Evolutionary conservation across 768 basidiomycete species (phyloP).

Genomic region (Coprinopsis sp.): DNA sequence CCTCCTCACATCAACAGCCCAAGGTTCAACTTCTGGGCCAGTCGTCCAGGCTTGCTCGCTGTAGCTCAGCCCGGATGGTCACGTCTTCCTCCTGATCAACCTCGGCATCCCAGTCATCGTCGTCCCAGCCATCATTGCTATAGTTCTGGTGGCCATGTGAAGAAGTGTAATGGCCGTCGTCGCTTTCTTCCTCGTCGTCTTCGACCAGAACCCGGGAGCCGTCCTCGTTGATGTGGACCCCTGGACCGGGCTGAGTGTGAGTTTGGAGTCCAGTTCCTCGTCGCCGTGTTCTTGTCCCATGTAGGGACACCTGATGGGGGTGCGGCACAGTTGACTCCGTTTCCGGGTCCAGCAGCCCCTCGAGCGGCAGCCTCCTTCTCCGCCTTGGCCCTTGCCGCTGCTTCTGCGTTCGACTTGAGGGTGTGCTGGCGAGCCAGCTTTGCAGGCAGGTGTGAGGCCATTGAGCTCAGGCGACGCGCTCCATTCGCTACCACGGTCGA

Average conservation of each 20-base stretch:
- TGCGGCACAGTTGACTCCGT: constrained; percentile 14
- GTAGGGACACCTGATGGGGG: constrained; percentile 44
- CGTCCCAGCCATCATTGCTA: constrained; percentile 67
- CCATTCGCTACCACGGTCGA: constrained; percentile 68
- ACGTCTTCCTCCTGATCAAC: constrained; percentile 58
- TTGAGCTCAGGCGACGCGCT: constrained; percentile 51
- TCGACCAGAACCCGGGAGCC: constrained; percentile 63
- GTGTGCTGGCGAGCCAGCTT: constrained; percentile 89
- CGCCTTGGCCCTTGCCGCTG: constrained; percentile 60
- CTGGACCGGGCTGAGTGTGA: constrained; percentile 37
- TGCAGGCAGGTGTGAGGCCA: constrained; percentile 86
- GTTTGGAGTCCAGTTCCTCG: constrained; percentile 44
- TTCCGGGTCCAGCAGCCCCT: constrained; percentile 28
- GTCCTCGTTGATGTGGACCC: constrained; percentile 53
- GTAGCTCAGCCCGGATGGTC: constrained; percentile 63
- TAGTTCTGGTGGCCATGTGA: constrained; percentile 36
- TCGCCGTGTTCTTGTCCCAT: constrained; percentile 83
- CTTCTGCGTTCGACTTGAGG: constrained; percentile 80
- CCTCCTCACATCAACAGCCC: constrained; percentile 71
- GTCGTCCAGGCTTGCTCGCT: constrained; percentile 42
- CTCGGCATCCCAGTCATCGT: constrained; percentile 71
- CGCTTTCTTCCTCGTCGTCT: constrained; percentile 61
- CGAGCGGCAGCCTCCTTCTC: constrained; percentile 42
- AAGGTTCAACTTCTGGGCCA: constrained; percentile 47
- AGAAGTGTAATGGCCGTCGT: constrained; percentile 44